Evolutionary conservation across 495 filamentous ascomycete genomes (phyloP), one percentile per base, ranked within the genome.

Genomic region (Cudoniella acicularis): DNA sequence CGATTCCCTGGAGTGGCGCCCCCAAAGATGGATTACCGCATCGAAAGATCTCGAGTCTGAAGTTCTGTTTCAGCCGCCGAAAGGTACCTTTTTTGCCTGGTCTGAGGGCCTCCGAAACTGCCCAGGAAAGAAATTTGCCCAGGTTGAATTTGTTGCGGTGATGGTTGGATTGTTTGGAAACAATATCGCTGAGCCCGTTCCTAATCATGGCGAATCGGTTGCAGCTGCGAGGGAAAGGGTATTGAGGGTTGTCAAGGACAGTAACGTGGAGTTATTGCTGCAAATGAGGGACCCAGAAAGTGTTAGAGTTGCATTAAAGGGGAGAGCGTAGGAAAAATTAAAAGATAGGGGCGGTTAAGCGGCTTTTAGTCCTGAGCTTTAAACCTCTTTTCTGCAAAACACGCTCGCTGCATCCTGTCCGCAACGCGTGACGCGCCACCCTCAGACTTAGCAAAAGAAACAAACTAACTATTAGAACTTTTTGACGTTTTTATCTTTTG

Each of bases 71-170:
- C 56, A 54, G 1, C 72, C 72, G 1, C 9, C 56, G 0, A 73
- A 72, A 26, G 72, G 74, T 0, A 67, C 71, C 0, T 82, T 71
- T 52, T 18, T 79, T 2, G 71, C 72, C 0, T 83, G 77, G 78
- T 79, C 78, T 0, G 75, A 74, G 0, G 79, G 79, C 8, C 52
- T 69, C 1, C 63, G 73, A 1, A 60, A 71, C 49, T 82, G 79
- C 46, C 76, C 77, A 0, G 80, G 80, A 0, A 69, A 68, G 57
- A 81, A 77, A 54, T 78, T 82, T 57, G 68, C 74, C 0, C 73
- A 81, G 59, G 80, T 81, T 0, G 79, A 83, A 58, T 77, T 79
- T 57, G 79, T 81, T 1, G 78, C 77, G 0, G 65, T 65, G 0
- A 64, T 81, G 52, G 75, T 70, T 1, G 57, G 60, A 0, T 45